Conservation (phyloP, 352 stramenopile genomes). For the Phytopythium ostracodes region DNA sequence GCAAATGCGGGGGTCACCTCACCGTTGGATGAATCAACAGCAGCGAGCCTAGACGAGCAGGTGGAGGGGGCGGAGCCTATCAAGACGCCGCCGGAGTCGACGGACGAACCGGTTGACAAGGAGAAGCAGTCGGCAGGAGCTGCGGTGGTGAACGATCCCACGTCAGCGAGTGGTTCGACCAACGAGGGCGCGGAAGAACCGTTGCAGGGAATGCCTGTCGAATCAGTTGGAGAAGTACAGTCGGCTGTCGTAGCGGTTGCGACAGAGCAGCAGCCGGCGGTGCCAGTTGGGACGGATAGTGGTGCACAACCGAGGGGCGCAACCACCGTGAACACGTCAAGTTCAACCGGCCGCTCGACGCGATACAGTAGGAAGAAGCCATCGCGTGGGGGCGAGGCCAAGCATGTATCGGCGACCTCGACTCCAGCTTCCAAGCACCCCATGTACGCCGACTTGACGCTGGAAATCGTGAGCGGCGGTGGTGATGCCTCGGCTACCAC, state of each 20-base stretch:
- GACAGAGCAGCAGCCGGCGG: neutral
- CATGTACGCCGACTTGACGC: neutral
- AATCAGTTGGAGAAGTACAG: neutral
- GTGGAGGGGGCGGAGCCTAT: too few species aligned
- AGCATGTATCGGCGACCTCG: neutral
- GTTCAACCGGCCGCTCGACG: neutral
- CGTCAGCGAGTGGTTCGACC: too few species aligned
- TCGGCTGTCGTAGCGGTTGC: neutral
- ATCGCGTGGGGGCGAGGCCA: neutral
- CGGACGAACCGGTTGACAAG: too few species aligned
- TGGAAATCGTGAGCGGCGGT: constrained; percentile 1
- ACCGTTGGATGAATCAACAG: neutral
- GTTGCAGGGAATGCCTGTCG: too few species aligned
- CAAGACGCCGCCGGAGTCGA: neutral
- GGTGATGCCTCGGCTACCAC: neutral
- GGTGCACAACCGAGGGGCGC: neutral
- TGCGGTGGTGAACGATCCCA: too few species aligned
- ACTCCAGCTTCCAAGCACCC: neutral
- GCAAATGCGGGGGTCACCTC: too few species aligned
- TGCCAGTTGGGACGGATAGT: too few species aligned
- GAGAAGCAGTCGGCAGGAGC: too few species aligned
- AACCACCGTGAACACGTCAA: neutral
- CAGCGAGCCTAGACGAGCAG: neutral
- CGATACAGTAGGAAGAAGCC: neutral
- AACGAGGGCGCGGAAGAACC: neutral